phyloP scores from a whole-genome alignment of 139 green algal genomes.

The Deuterostichococcus epilithicus region DNA sequence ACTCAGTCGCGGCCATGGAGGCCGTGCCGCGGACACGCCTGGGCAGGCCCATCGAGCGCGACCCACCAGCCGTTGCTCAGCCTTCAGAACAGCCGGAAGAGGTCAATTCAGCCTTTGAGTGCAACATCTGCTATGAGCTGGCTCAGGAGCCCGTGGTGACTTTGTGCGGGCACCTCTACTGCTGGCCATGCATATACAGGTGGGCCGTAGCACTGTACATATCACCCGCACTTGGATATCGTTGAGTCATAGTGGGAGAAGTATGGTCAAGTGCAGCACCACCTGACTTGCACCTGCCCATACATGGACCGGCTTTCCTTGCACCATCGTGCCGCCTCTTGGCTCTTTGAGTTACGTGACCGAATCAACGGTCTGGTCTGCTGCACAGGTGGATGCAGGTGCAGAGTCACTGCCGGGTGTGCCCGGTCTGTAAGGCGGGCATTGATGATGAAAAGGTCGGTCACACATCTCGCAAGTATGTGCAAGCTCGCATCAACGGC shows the following conservation, averaged over 20 bases:
- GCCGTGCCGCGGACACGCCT: neutral
- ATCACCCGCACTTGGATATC: no score
- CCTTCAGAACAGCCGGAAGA: constrained; percentile 16
- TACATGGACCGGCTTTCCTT: no score
- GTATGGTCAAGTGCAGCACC: no score
- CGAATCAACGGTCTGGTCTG: neutral
- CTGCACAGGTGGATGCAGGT: constrained; percentile 76
- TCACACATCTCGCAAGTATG: neutral
- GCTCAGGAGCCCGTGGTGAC: constrained; percentile 90
- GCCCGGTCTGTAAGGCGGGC: constrained; percentile 91
- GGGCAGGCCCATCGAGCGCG: neutral
- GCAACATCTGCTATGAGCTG: constrained; percentile 95
- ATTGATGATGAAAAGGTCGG: constrained; percentile 77
- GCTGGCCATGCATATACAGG: constrained; percentile 91
- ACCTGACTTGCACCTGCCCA: no score
- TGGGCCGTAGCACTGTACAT: no score
- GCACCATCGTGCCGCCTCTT: no score
- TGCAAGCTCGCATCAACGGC: neutral
- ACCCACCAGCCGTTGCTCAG: neutral
- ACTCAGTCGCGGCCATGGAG: neutral
- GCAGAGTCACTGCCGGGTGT: constrained; percentile 56
- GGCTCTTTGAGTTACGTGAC: neutral
- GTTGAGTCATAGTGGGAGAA: no score
- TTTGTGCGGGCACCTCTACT: constrained; percentile 93
- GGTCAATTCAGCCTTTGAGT: constrained; percentile 63